Evolutionary conservation across 2,329 filamentous ascomycete species (phyloP).

Genomic region (Penicillium sp.): DNA sequence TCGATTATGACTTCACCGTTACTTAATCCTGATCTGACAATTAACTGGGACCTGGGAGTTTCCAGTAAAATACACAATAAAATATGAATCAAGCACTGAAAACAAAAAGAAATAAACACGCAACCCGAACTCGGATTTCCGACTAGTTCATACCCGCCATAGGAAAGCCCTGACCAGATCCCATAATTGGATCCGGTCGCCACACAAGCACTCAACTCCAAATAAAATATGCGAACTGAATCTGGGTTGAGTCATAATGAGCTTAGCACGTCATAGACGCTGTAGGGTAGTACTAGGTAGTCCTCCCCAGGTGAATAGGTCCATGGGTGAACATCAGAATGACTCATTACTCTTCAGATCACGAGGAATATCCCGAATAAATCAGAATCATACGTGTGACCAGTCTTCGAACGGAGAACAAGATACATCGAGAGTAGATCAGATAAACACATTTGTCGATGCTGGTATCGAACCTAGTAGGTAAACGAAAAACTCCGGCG

Average conservation of each 20-base stretch:
- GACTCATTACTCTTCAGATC: neutral
- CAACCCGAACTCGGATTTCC: neutral
- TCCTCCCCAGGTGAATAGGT: neutral
- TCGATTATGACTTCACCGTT: neutral
- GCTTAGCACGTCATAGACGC: neutral
- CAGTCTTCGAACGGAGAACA: neutral
- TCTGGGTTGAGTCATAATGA: neutral
- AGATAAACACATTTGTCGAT: neutral
- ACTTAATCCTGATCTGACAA: neutral
- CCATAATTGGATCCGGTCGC: neutral
- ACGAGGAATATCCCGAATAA: neutral
- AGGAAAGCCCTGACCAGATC: neutral
- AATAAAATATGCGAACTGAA: neutral
- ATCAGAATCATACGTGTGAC: too few relatives aligned
- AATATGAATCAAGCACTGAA: neutral
- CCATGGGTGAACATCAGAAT: neutral
- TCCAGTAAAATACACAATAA: neutral
- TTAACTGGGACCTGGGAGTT: neutral
- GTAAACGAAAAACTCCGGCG: neutral
- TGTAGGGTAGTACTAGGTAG: neutral
- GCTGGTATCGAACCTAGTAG: neutral
- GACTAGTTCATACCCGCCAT: neutral
- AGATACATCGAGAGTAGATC: neutral
- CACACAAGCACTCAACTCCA: neutral
- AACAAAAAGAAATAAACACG: neutral